Evolutionary conservation across 2,329 filamentous ascomycete genomes (phyloP).

Genomic region (Metarhizium sp.): DNA sequence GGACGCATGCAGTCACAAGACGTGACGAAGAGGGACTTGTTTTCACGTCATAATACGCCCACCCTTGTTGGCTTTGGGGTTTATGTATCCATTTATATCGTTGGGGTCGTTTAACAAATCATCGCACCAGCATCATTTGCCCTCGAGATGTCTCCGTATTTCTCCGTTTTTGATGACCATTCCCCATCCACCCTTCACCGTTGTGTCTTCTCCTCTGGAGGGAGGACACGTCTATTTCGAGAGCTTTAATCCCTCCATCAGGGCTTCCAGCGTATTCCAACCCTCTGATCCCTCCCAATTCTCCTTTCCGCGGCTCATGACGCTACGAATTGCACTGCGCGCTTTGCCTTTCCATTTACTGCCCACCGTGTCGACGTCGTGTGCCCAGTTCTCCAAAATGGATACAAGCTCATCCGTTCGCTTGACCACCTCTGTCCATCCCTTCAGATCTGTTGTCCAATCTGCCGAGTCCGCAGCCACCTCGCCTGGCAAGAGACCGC

Average conservation of each 20-base stretch:
- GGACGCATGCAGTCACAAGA: too few species aligned
- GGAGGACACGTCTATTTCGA: constrained; percentile 5
- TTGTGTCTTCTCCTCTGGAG: too few species aligned
- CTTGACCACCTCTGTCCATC: constrained; percentile 65
- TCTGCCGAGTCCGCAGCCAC: constrained; percentile 12
- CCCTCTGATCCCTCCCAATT: constrained; percentile 69
- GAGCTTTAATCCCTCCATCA: constrained; percentile 45
- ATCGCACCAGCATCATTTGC: too few species aligned
- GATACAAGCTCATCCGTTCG: constrained; percentile 76
- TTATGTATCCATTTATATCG: too few species aligned
- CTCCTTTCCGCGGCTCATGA: constrained; percentile 74
- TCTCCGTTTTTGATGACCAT: too few species aligned
- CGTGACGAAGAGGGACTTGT: too few species aligned
- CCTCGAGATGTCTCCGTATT: too few species aligned
- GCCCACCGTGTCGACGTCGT: constrained; percentile 57
- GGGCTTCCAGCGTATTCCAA: constrained; percentile 51
- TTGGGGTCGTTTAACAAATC: too few species aligned
- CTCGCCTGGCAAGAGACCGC: constrained; percentile 33
- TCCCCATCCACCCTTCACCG: too few species aligned
- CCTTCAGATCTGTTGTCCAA: constrained; percentile 44
- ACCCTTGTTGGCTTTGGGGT: too few species aligned
- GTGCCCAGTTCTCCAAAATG: constrained; percentile 71
- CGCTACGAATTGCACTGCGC: constrained; percentile 70
- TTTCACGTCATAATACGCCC: too few species aligned
- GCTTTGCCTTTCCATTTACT: constrained; percentile 84